These are phyloP conservation scores for Ustilago tritici DNA, from an alignment of 1,284 basidiomycete species.

Conservation along the genomic window DNA sequence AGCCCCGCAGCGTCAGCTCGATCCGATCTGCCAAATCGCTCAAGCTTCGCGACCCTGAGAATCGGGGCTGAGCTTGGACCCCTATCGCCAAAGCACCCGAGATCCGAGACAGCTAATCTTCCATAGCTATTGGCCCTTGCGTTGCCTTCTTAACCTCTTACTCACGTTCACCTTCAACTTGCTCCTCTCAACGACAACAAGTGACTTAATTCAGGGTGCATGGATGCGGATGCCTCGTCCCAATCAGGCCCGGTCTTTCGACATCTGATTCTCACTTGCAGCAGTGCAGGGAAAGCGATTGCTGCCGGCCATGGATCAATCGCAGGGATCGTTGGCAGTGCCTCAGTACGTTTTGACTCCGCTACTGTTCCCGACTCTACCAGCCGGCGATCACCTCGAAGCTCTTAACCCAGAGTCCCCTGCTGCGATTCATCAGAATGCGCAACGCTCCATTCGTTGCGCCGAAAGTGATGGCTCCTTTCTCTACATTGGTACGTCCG, in stretches of 20 bases:
- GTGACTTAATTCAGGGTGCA: not conserved
- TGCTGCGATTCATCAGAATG: slow-evolving; percentile 42
- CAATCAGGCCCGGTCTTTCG: not conserved
- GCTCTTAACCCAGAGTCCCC: slow-evolving; percentile 42
- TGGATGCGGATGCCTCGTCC: not conserved
- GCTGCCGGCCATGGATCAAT: slow-evolving; percentile 17
- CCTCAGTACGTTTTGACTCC: slow-evolving; percentile 48
- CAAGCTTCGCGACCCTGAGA: slow-evolving; percentile 1
- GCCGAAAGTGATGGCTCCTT: slow-evolving; percentile 39
- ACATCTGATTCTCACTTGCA: not conserved
- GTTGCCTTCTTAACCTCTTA: not conserved
- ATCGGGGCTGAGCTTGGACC: slow-evolving; percentile 14
- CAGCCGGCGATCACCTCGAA: slow-evolving; percentile 13
- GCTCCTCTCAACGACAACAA: not conserved
- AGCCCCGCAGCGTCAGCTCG: slow-evolving; percentile 24
- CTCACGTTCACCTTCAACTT: not conserved
- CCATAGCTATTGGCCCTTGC: slow-evolving; percentile 17
- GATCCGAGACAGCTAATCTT: slow-evolving; percentile 23
- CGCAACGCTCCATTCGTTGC: slow-evolving; percentile 46
- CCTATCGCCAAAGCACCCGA: slow-evolving; percentile 15
- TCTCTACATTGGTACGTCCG: slow-evolving; percentile 58
- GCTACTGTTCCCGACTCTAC: slow-evolving; percentile 54
- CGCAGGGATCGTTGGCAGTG: slow-evolving; percentile 16
- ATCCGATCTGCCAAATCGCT: slow-evolving; percentile 29
- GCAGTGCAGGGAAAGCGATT: slow-evolving; percentile 1